These are phyloP conservation scores for Cyclostephanos invisitatus DNA, from an alignment of 108 stramenopile genomes.

Conservation along the genomic window DNA sequence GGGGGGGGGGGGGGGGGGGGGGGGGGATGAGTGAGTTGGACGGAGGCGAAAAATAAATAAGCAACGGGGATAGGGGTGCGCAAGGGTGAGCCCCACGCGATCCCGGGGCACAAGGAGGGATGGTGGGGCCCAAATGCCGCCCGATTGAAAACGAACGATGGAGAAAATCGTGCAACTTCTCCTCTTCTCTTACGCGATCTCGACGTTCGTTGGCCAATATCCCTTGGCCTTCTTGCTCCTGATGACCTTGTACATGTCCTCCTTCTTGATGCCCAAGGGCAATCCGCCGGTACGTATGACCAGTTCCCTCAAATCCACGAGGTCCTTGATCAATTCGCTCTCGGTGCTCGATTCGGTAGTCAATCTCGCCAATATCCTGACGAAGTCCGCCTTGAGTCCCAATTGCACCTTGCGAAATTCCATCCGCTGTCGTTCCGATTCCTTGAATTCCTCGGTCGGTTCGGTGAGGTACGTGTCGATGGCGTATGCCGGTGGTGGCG, in stretches of 20 bases:
- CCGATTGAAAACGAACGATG: too few relatives aligned
- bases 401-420: conserved; percentile 79
- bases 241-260: conserved; percentile 76
- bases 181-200: conserved; percentile 66
- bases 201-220: conserved; percentile 80
- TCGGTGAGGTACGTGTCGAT: conserved; percentile 70
- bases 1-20: too few relatives aligned
- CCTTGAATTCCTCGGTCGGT: conserved; percentile 88
- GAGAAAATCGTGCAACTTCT: too few relatives aligned
- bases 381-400: conserved; percentile 61
- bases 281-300: conserved; percentile 65
- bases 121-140: too few relatives aligned
- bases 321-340: conserved; percentile 56
- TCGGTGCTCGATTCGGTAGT: conserved; percentile 56
- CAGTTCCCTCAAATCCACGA: conserved; percentile 54
- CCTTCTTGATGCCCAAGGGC: conserved; percentile 84
- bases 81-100: too few relatives aligned
- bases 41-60: too few relatives aligned
- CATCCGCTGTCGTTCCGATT: conserved; percentile 73
- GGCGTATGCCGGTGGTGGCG: conserved; percentile 9
- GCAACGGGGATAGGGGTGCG: too few relatives aligned
- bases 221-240: conserved; percentile 80
- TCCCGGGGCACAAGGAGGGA: too few relatives aligned
- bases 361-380: conserved; percentile 55
- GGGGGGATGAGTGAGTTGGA: too few relatives aligned